These are phyloP conservation scores for Russula abietina DNA, from an alignment of 768 basidiomycete species.

Conservation along the genomic window DNA sequence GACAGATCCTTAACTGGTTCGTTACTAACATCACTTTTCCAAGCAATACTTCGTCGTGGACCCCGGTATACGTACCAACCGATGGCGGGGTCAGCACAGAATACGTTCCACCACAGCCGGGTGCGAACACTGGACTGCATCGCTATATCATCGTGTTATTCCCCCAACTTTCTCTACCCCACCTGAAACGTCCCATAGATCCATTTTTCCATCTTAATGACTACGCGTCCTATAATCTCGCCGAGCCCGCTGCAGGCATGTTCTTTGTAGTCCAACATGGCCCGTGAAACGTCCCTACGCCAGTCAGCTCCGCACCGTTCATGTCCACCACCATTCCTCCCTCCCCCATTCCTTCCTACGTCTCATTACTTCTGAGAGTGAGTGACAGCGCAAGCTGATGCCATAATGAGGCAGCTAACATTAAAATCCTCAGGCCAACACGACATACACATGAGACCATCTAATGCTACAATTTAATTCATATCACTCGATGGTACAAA, in stretches of 20 bases:
- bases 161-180: conserved; percentile 50
- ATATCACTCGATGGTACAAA: no score
- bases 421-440: no score
- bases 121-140: conserved; percentile 67
- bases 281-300: conserved; percentile 43
- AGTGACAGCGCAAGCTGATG: no score
- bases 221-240: conserved; percentile 49
- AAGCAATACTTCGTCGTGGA: conserved; percentile 13
- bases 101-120: conserved; percentile 68
- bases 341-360: no score
- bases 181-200: no score
- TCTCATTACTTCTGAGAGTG: no score
- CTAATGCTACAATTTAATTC: no score
- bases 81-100: conserved; percentile 45
- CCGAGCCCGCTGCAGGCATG: conserved; percentile 49
- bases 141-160: conserved; percentile 67
- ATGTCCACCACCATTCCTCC: no score
- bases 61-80: conserved; percentile 34
- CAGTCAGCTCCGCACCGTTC: no score
- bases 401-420: no score
- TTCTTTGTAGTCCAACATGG: conserved; percentile 54
- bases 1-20: conserved; percentile 79
- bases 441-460: no score
- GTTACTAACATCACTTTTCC: conserved; percentile 53
- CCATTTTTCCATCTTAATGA: no score